Evolutionary conservation across 768 basidiomycete genomes (phyloP), one percentile per base, ranked within the genome.

Genomic region (Lyophyllum shimeji): DNA sequence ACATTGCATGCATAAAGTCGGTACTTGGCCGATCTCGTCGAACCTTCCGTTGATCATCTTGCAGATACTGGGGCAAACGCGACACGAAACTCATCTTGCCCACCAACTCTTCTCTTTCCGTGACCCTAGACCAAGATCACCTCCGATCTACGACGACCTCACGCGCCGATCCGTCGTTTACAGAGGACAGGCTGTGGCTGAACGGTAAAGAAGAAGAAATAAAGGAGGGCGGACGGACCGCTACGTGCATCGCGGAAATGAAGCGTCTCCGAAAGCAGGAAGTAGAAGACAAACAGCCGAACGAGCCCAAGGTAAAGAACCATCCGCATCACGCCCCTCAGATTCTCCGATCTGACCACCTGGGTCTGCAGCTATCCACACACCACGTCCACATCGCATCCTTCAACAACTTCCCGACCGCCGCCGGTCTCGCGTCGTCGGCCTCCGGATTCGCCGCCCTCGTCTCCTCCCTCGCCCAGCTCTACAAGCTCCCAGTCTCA

Each of bases 361-460:
- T 50, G 39, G 29, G 31, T 25, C 52, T 29, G n/a, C 63, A 91
- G 87, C 71, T 95, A 34, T 90, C 94, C 0, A 62, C 75, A 15
- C 90, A 76, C 70, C 74, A 81, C 17, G 83, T 98, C 3, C 95
- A 94, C 75, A 94, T 99, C 64, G 85, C 85, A 54, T 98, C 96
- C 7, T 87, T 85, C 76, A 99, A 99, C 82, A 98, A 98, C 78
- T 98, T 99, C 80, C 97, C 97, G 27, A 99, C 97, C 13, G 97
- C 97, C 13, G 97, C 97, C 0, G 97, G 97, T 3, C 86, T 99
- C 44, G 97, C 97, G 1, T 98, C 95, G 0, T 98, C 95, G 31
- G 97, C 97, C 0, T 93, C 95, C 0, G 97, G 97, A 15, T 95
- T 98, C 64, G 96, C 97, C 3, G 97, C 97, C 0, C 88, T 99